A percentile compares a stretch with the other conserved stretches of the same genome.
Evolutionary conservation across 208 protist species (phyloP).

Genomic region (Leishmania martiniquensis): DNA sequence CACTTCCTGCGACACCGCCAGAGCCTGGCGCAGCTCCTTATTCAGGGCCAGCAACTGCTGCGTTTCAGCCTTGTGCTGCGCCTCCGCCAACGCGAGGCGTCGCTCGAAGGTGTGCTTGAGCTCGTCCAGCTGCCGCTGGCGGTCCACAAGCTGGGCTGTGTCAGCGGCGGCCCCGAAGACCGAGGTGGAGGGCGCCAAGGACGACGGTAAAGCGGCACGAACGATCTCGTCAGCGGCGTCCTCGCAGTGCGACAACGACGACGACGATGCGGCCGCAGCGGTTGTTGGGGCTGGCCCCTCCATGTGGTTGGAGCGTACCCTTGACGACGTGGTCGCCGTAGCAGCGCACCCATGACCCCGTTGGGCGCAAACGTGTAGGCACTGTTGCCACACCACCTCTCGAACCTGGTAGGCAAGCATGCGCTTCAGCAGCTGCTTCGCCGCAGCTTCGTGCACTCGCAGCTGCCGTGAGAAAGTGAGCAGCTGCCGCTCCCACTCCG

Average conservation of each 20-base stretch:
- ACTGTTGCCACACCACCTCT: constrained; percentile 22
- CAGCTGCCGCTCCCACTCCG: constrained; percentile 22
- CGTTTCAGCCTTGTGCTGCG: constrained; percentile 45
- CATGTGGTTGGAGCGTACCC: not conserved
- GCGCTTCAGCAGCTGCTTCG: constrained; percentile 32
- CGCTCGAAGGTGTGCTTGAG: constrained; percentile 48
- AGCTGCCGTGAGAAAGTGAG: constrained; percentile 4
- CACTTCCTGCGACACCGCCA: constrained; percentile 61
- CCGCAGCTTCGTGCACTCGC: constrained; percentile 36
- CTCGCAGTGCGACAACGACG: not conserved
- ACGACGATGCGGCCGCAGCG: not conserved
- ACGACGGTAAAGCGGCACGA: not conserved
- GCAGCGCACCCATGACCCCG: not conserved
- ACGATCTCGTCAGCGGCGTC: too few relatives aligned
- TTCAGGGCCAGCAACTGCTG: constrained; percentile 62
- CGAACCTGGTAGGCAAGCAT: constrained; percentile 30
- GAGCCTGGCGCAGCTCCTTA: constrained; percentile 60
- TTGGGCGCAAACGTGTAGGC: not conserved
- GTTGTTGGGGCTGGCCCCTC: not conserved
- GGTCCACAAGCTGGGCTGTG: constrained; percentile 24
- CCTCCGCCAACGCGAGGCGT: constrained; percentile 45
- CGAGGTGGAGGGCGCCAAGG: not conserved
- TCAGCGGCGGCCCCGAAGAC: not conserved
- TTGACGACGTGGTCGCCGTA: too few relatives aligned
- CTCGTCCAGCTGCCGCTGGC: constrained; percentile 42